Conservation (phyloP, 192 early-diverging fungal genomes). For the Funneliformis mosseae region DNA sequence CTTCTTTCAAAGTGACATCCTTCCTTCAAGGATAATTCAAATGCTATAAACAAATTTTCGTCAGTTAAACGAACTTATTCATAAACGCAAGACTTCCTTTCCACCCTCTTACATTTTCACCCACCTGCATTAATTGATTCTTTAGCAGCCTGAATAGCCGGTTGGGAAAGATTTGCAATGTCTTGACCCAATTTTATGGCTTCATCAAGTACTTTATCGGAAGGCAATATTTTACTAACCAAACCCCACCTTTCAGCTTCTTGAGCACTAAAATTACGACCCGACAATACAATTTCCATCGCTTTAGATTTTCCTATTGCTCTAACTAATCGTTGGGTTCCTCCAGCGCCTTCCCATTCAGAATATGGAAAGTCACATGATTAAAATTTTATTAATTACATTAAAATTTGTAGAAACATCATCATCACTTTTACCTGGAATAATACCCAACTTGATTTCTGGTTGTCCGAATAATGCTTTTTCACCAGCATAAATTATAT, state of each 20-base stretch:
- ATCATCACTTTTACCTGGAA: conserved; percentile 67
- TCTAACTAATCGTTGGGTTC: conserved; percentile 82
- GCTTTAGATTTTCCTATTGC: conserved; percentile 98
- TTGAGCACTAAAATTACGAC: conserved; percentile 78
- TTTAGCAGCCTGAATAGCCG: conserved; percentile 92
- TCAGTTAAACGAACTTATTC: background rate
- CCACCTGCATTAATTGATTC: conserved; percentile 90
- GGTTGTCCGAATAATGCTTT: conserved; percentile 97
- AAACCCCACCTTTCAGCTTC: conserved; percentile 87
- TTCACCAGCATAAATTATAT: conserved; percentile 98
- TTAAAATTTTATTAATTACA: conserved; percentile 44
- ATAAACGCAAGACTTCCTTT: background rate
- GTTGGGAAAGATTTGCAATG: conserved; percentile 85
- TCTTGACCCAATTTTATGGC: conserved; percentile 85
- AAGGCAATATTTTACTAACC: conserved; percentile 89
- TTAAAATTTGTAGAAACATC: background rate
- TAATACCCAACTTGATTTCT: conserved; percentile 98
- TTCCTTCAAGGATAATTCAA: conserved; percentile 80
- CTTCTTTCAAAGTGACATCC: conserved; percentile 92
- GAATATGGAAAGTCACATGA: background rate
- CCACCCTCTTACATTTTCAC: background rate
- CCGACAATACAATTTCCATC: conserved; percentile 95
- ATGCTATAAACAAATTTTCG: conserved; percentile 56
- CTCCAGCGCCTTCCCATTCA: conserved; percentile 59
- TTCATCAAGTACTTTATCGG: conserved; percentile 83